A percentile compares a stretch with the other conserved stretches of the same genome.
These are phyloP conservation scores for Pythium utonaiense DNA, from an alignment of 352 stramenopile species.

Conservation along the genomic window DNA sequence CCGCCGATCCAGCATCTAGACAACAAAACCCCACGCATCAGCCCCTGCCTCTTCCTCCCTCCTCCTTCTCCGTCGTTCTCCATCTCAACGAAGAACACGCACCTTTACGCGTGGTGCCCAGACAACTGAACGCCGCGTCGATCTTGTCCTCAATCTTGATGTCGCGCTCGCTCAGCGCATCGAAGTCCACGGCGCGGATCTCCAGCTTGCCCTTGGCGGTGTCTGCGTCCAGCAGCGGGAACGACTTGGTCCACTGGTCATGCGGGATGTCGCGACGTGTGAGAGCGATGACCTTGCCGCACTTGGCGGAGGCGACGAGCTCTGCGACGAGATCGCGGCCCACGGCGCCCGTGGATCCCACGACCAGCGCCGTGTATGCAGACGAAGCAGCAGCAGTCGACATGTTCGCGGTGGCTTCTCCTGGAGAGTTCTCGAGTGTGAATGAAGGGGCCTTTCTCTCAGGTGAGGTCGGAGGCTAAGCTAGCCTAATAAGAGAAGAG, in stretches of 20 bases:
- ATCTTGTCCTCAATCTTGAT: conserved; percentile 41
- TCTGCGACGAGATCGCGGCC: conserved; percentile 68
- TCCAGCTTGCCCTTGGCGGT: conserved; percentile 47
- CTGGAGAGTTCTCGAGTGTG: too few relatives aligned
- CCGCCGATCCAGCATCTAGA: conserved; percentile 15
- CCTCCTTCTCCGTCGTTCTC: too few relatives aligned
- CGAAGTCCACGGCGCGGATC: conserved; percentile 51
- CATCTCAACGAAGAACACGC: too few relatives aligned
- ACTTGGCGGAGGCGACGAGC: conserved; percentile 51
- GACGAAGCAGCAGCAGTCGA: too few relatives aligned
- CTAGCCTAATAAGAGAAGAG: too few relatives aligned
- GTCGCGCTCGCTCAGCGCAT: conserved; percentile 34
- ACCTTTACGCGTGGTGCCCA: conserved; percentile 71
- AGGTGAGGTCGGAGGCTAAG: too few relatives aligned
- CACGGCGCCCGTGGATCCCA: conserved; percentile 69
- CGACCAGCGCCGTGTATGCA: conserved; percentile 60
- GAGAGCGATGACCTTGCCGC: conserved; percentile 56
- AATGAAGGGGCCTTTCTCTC: too few relatives aligned
- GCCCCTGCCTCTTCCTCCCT: too few relatives aligned
- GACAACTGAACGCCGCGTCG: conserved; percentile 64
- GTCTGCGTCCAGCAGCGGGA: conserved; percentile 40
- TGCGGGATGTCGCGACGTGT: conserved; percentile 51
- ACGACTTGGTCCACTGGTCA: conserved; percentile 33
- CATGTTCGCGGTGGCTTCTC: too few relatives aligned
- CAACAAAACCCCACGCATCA: background rate